These are phyloP conservation scores for Abrus precatorius DNA, from an alignment of 306 rosid species.

Conservation along the genomic window DNA sequence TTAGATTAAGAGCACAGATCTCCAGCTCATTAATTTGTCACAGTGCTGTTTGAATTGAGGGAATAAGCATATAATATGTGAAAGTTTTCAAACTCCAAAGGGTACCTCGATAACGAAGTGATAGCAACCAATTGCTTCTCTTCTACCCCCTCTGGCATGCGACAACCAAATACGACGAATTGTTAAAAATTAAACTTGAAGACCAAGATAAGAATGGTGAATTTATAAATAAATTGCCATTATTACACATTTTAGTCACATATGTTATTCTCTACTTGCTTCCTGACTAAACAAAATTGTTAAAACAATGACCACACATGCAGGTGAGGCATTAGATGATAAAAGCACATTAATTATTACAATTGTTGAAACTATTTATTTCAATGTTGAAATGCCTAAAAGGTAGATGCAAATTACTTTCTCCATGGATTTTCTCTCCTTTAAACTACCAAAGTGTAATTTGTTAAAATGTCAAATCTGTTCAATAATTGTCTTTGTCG, in stretches of 20 bases:
- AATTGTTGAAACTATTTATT: too few species aligned
- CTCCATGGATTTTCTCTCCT: background rate
- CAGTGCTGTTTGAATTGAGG: background rate
- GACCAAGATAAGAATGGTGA: slow-evolving; percentile 3
- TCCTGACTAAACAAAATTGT: background rate
- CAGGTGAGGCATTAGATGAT: too few species aligned
- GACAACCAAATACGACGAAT: background rate
- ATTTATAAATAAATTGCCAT: background rate
- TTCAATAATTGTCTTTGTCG: background rate
- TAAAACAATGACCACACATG: background rate
- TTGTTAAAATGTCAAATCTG: slow-evolving; percentile 21
- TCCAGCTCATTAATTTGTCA: background rate
- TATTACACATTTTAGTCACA: slow-evolving; percentile 1
- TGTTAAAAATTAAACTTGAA: slow-evolving; percentile 4
- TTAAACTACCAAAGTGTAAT: background rate
- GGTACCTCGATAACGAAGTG: slow-evolving; percentile 20
- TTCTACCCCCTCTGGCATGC: slow-evolving; percentile 12
- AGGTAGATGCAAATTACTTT: background rate
- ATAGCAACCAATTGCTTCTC: slow-evolving; percentile 18
- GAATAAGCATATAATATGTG: background rate
- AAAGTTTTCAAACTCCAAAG: background rate
- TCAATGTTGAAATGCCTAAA: too few species aligned
- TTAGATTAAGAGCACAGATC: background rate
- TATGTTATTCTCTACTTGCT: background rate
- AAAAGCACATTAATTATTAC: too few species aligned